Percentiles rank a stretch among this genome's conserved stretches.
Conservation (phyloP, 2,329 filamentous ascomycete species). For the Bipolaris cookei region DNA sequence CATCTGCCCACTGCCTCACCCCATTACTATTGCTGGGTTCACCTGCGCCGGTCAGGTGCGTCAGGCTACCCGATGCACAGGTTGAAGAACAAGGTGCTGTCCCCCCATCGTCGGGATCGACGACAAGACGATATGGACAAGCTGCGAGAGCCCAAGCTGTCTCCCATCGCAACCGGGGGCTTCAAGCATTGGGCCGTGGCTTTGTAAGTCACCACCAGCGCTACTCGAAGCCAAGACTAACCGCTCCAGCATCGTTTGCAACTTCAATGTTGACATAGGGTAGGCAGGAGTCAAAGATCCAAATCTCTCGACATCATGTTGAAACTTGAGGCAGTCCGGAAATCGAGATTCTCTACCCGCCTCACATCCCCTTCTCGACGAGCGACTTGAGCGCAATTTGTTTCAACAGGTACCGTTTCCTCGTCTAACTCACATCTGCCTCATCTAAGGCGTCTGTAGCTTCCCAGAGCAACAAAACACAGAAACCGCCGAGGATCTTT, state of each 20-base stretch:
- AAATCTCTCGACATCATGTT: slow-evolving; percentile 3
- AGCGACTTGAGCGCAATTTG: slow-evolving; percentile 51
- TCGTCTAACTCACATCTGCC: background rate
- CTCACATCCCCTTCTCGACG: slow-evolving; percentile 46
- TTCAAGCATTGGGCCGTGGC: slow-evolving; percentile 52
- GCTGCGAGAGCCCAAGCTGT: slow-evolving; percentile 16
- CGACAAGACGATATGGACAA: slow-evolving; percentile 34
- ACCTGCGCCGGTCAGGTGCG: slow-evolving; percentile 36
- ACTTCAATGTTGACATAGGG: slow-evolving; percentile 54
- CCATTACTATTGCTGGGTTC: slow-evolving; percentile 7
- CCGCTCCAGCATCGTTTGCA: slow-evolving; percentile 48
- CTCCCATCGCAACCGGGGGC: slow-evolving; percentile 21
- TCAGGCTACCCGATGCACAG: slow-evolving; percentile 40
- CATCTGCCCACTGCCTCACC: slow-evolving; percentile 15
- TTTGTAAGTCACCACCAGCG: slow-evolving; percentile 39
- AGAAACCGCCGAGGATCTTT: slow-evolving; percentile 48
- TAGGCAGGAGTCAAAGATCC: slow-evolving; percentile 24
- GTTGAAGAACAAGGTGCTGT: slow-evolving; percentile 42
- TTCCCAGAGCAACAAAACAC: slow-evolving; percentile 53
- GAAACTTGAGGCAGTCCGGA: slow-evolving; percentile 43
- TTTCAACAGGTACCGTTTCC: slow-evolving; percentile 48
- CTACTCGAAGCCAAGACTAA: slow-evolving; percentile 17
- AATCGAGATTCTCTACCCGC: slow-evolving; percentile 52
- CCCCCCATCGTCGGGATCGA: slow-evolving; percentile 32
- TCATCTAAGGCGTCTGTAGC: slow-evolving; percentile 31